Evolutionary conservation across 768 basidiomycete genomes (phyloP), one percentile per base, ranked within the genome.

Genomic region (Tricholoma flavovirens): DNA sequence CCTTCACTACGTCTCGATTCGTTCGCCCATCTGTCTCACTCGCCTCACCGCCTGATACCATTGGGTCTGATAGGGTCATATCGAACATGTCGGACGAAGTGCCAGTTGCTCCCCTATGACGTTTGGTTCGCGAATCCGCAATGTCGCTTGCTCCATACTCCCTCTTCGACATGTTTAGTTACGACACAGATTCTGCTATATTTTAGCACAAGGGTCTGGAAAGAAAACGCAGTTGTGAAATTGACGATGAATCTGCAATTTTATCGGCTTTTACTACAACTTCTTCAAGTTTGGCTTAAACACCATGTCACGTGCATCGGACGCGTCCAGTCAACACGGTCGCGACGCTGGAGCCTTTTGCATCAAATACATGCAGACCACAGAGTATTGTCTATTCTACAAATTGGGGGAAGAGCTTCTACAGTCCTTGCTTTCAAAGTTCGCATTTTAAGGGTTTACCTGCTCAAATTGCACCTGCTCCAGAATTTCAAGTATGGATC

Each of bases 1-100:
- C 83, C 66, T 79, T 84, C 67, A 87, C 78, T 56, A 73, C 73
- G 46, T 70, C 73, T 64, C 69, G 57, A 51, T 67, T 62, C 59
- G 57, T 57, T 64, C 65, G 49, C 56, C 65, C 61, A 53, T 60
- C 60, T 48, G 54, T 60, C 22, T 61, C 64, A 35, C 49, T 61
- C 40, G 50, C 58, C 11, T 58, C 63, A 30, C n/a, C 57, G 19
- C 57, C 64, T 51, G 59, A 54, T 46, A 60, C 69, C 51, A 66
- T 59, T 53, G 69, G 67, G 63, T 74, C 70, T 33, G 73, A 69
- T 60, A 68, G 69, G 38, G 65, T 66, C 52, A 73, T 66, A 51
- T 77, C 75, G 53, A n/a, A n/a, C n/a, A 72, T 71, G 64, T 83
- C 79, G 53, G 75, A 74, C 38, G 66, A 66, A 48, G 64, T 65